Evolutionary conservation across 2,329 filamentous ascomycete genomes (phyloP), one percentile per base, ranked within the genome.

Genomic region (Scortechinia acanthostroma): DNA sequence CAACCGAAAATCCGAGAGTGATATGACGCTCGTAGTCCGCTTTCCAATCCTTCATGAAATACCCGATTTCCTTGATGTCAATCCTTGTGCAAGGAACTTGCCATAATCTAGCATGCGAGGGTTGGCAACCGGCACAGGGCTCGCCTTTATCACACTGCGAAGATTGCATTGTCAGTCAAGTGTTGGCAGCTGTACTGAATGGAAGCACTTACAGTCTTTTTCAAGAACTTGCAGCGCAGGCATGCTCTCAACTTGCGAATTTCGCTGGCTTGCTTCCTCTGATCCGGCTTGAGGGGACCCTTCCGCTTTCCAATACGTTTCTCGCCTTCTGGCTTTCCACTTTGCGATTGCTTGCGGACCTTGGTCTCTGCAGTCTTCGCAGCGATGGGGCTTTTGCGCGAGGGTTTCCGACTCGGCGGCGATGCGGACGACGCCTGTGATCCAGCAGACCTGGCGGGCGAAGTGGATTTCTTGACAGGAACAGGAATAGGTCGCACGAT

Each of bases 1-100:
- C n/a, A 43, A 95, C 86, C 2, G 90, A 94, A 60, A 96, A 89
- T 46, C 88, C 88, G 47, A 88, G 80, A 51, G 80, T 86, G 54
- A 93, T 79, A 61, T 96, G 91, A 54, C 90, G 85, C 68, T 95
- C 90, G 57, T 93, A 95, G 63, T 97, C 91, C 40, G 90, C 91
- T 69, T 91, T 95, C 91, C 91, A 97, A 65, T 96, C 91, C 74
- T 96, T 96, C 88, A 96, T 93, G 73, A 97, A 97, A 66, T 94
- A 95, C 37, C 83, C 88, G 57, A 97, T 95, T 58, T 97, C 91
- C 76, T 95, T 96, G 74, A 97, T 97, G 64, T 96, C 91, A 58
- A 96, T 95, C 50, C 91, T 87, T 33, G 91, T 97, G 74, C 91
- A 97, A 49, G 91, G 91, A 40, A 97, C 91, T 68, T 96, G 91